Percentiles rank a stretch among this genome's conserved stretches.
phyloP scores from a whole-genome alignment of 495 filamentous ascomycete genomes.

The Parathielavia hyrcaniae region DNA sequence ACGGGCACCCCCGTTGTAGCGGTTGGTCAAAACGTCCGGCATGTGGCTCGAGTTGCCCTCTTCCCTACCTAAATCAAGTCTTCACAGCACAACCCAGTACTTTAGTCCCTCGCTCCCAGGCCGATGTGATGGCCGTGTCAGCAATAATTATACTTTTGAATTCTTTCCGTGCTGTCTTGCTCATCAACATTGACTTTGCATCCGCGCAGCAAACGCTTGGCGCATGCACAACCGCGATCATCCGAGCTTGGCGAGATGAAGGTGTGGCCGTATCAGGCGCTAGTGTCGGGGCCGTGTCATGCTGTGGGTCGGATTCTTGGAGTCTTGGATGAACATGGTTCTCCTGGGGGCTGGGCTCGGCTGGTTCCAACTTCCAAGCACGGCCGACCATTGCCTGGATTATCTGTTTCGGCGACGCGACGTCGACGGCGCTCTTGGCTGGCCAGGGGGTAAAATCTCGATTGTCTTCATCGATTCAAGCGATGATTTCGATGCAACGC shows the following conservation, averaged over 20 bases:
- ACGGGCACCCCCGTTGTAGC: conserved; percentile 26
- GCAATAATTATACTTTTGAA: too few relatives aligned
- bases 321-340: conserved; percentile 19
- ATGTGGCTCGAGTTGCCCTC: too few relatives aligned
- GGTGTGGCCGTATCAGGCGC: conserved; percentile 17
- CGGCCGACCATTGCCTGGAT: conserved; percentile 8
- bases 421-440: conserved; percentile 21
- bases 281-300: conserved; percentile 15
- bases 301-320: conserved; percentile 14
- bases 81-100: too few relatives aligned
- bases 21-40: too few relatives aligned
- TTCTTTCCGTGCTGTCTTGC: neutral
- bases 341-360: conserved; percentile 11
- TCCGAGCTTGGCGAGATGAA: conserved; percentile 18
- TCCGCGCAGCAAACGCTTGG: neutral
- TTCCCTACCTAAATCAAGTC: too few relatives aligned
- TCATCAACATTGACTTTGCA: neutral
- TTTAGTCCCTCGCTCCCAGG: too few relatives aligned
- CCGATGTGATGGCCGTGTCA: too few relatives aligned
- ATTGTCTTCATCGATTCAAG: conserved; percentile 2
- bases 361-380: conserved; percentile 20
- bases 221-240: neutral
- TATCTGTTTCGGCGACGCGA: conserved; percentile 10
- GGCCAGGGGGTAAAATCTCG: neutral
- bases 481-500: too few relatives aligned